phyloP scores from a whole-genome alignment of 2,329 filamentous ascomycete species.

The Ambrosiella beaveri region DNA sequence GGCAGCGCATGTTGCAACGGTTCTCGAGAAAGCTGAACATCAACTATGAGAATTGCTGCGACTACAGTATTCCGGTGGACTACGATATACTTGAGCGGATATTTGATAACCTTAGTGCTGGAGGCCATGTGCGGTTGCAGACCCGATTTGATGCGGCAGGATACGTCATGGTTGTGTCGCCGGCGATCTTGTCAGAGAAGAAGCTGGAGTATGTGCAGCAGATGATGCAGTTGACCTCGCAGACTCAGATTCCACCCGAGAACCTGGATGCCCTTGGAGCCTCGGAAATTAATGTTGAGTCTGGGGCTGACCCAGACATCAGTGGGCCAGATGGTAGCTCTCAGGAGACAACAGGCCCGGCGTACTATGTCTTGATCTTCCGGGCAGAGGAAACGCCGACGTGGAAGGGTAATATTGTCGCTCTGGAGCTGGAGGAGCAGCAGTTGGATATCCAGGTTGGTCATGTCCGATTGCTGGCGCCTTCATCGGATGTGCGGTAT shows the following conservation, averaged over 20 bases:
- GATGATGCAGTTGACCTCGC: slow-evolving; percentile 55
- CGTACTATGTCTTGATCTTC: slow-evolving; percentile 33
- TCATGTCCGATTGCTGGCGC: slow-evolving; percentile 72
- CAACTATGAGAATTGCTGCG: slow-evolving; percentile 89
- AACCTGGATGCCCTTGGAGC: slow-evolving; percentile 19
- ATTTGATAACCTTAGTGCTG: slow-evolving; percentile 61
- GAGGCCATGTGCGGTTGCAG: slow-evolving; percentile 76
- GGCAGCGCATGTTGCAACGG: slow-evolving; percentile 89
- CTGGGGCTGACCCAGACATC: not conserved
- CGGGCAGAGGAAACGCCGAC: slow-evolving; percentile 59
- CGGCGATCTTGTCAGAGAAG: slow-evolving; percentile 24
- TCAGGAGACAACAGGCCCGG: slow-evolving; percentile 33
- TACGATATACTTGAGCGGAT: slow-evolving; percentile 56
- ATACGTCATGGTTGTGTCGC: slow-evolving; percentile 71
- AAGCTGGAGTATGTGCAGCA: slow-evolving; percentile 68
- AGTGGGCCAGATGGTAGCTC: not conserved
- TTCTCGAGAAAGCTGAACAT: slow-evolving; percentile 84
- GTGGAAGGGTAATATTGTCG: slow-evolving; percentile 68
- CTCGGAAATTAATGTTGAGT: slow-evolving; percentile 24
- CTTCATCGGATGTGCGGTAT: slow-evolving; percentile 65
- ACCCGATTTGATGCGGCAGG: slow-evolving; percentile 50
- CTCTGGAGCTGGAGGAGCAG: slow-evolving; percentile 55
- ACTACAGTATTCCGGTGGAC: slow-evolving; percentile 68
- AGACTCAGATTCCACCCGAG: slow-evolving; percentile 29
- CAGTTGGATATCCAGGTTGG: slow-evolving; percentile 73